phyloP scores from a whole-genome alignment of 2,329 filamentous ascomycete genomes.

The Tolypocladium sp. region DNA sequence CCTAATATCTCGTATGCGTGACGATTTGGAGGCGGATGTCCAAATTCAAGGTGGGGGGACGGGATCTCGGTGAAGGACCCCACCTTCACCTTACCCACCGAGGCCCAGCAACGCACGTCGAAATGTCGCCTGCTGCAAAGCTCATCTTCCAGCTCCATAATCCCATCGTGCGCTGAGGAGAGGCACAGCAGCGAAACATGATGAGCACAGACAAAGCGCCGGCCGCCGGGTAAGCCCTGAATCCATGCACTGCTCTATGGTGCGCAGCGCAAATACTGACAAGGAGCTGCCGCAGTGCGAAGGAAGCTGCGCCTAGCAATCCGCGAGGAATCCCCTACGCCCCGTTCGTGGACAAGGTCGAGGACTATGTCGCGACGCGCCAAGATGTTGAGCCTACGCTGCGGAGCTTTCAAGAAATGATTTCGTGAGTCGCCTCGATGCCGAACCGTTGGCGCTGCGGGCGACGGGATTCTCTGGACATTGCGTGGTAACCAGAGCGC shows the following conservation, averaged over 20 bases:
- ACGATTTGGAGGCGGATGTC: background rate
- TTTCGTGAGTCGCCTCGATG: slow-evolving; percentile 54
- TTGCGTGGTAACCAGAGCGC: slow-evolving; percentile 1
- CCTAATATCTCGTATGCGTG: too few relatives aligned
- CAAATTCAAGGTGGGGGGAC: background rate
- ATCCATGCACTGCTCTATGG: too few relatives aligned
- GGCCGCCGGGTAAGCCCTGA: slow-evolving; percentile 20
- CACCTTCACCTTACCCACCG: slow-evolving; percentile 17
- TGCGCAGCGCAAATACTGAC: background rate
- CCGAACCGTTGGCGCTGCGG: background rate
- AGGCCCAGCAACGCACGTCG: slow-evolving; percentile 18
- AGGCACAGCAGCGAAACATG: slow-evolving; percentile 21
- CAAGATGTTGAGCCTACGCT: slow-evolving; percentile 73
- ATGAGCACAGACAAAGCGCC: slow-evolving; percentile 29
- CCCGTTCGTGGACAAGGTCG: slow-evolving; percentile 79
- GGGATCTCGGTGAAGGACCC: slow-evolving; percentile 11
- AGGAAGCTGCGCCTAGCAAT: slow-evolving; percentile 55
- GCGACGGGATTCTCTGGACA: background rate
- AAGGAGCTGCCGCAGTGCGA: slow-evolving; percentile 11
- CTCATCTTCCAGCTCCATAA: slow-evolving; percentile 13
- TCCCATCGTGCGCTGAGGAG: slow-evolving; percentile 10
- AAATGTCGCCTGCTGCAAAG: slow-evolving; percentile 20
- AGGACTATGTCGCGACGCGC: slow-evolving; percentile 74
- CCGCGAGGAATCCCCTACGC: slow-evolving; percentile 75
- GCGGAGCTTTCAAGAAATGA: slow-evolving; percentile 87